phyloP scores from a whole-genome alignment of 345 rosid species.

The Camelina sativa region DNA sequence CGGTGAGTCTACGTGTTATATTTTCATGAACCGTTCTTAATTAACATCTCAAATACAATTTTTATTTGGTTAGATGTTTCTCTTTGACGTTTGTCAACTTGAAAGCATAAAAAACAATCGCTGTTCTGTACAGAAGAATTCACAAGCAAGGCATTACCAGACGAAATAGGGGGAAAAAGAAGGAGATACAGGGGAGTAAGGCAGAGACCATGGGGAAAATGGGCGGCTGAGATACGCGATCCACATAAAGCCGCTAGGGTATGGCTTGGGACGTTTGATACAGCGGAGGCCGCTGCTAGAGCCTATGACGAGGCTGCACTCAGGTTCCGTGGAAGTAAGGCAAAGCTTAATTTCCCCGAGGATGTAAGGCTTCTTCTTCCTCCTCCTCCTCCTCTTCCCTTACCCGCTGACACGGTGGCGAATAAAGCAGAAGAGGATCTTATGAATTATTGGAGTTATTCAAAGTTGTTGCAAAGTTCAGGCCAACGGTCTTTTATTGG shows the following conservation, averaged over 20 bases:
- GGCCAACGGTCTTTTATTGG: constrained; percentile 3
- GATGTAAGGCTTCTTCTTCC: constrained; percentile 46
- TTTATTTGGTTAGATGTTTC: not conserved
- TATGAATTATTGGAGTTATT: constrained; percentile 55
- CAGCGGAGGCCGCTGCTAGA: constrained; percentile 85
- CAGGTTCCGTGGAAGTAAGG: constrained; percentile 81
- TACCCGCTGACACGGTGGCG: constrained; percentile 25
- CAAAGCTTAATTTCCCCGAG: constrained; percentile 86
- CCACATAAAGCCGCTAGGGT: constrained; percentile 83
- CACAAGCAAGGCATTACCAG: constrained; percentile 33
- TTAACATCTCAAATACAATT: not conserved
- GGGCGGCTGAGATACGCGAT: constrained; percentile 95
- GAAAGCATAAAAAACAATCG: not conserved
- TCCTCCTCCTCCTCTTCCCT: constrained; percentile 2
- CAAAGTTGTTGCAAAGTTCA: constrained; percentile 58
- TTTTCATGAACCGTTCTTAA: not conserved
- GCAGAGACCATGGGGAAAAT: constrained; percentile 91
- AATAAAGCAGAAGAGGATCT: constrained; percentile 18
- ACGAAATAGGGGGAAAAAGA: constrained; percentile 53
- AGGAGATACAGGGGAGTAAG: constrained; percentile 84
- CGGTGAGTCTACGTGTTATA: constrained; percentile 27
- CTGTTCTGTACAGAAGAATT: constrained; percentile 40
- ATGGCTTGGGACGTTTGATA: constrained; percentile 90
- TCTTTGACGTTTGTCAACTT: not conserved
- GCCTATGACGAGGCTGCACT: constrained; percentile 93